Base-by-base conservation (phyloP, 768 basidiomycete genomes). In the Lenzites betulinus region DNA sequence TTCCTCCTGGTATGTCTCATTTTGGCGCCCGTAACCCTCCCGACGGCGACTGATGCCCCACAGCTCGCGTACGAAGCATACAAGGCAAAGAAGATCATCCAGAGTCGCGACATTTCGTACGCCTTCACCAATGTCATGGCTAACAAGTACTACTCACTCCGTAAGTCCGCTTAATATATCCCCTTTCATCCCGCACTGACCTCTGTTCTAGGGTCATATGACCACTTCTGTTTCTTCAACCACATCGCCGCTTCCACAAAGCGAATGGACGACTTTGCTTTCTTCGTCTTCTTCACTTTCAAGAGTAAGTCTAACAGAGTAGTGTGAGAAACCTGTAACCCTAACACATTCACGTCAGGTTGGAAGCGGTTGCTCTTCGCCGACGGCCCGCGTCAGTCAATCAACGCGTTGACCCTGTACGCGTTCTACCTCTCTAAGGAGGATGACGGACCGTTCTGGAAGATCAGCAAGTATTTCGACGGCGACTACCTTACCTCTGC, bases 261-360 rank as follows among this genome's bases (percentile, higher is more conserved):
- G 82, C 87, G 86, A 63, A 95, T 90, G 74, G 97, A 99, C 71
- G 93, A 97, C 70, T 95, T 99, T 75, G 95, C 96, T 35, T 98
- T 98, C 82, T 99, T 97, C 75, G 85, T 98, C 71, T 99, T 98
- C 85, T 99, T 99, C 77, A 91, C 90, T 0, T 98, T 99, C 84
- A 99, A 99, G 81, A 96, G 96, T 92, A 62, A 54, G 87, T 78
- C 26, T n/a, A n/a, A n/a, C n/a, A n/a, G n/a, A n/a, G n/a, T n/a
- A n/a, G n/a, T n/a, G n/a, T n/a, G n/a, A n/a, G n/a, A n/a, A n/a
- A n/a, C n/a, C n/a, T n/a, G n/a, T n/a, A n/a, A n/a, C n/a, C n/a
- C n/a, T n/a, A n/a, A n/a, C n/a, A n/a, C n/a, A n/a, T n/a, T n/a
- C n/a, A n/a, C n/a, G n/a, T n/a, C 70, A 92, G 90, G 86, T 70